Evolutionary conservation across 768 basidiomycete genomes (phyloP), one percentile per base, ranked within the genome.

Genomic region (Boletus barrowsii): DNA sequence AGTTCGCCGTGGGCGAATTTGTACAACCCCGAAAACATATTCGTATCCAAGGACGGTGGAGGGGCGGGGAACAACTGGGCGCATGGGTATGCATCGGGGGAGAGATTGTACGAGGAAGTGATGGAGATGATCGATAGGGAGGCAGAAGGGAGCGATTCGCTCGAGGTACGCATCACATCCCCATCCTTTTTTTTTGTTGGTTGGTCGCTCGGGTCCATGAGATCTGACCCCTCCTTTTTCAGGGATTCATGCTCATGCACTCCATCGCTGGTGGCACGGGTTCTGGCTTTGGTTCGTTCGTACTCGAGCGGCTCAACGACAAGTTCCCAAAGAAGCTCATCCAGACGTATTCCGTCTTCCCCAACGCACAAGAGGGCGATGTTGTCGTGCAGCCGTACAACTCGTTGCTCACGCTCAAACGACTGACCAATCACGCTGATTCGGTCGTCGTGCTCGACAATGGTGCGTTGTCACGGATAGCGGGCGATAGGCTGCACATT

Each of bases 1-100:
- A 78, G 86, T 22, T 93, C 93, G 30, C 84, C 92, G 1, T 94
- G 90, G 75, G 88, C 90, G 45, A 66, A 67, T 63, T 74, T 99
- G 33, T 99, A 98, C 72, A 99, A 99, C 68, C 95, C 95, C 0
- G 97, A 98, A 68, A 99, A 99, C 65, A 96, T 98, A 37, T 98
- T 91, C 65, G 78, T 95, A 22, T 93, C 91, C 2, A 91, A 95
- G 72, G 94, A 96, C 66, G 97, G 97, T 5, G 95, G 97, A n/a
- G 97, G 97, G 33, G 97, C 97, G 13, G 97, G 97, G 17, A 99
- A 99, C 66, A 98, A 98, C 68, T 98, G 96, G 93, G 96, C 96
- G 0, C 92, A 94, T 62, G 96, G 96, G 14, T 95, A 95, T 67
- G 80, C 86, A 9, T 82, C 88, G 6, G 97, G 95, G 50, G 96